phyloP scores from a whole-genome alignment of 441 rosid species.

The Euphorbia corollata region DNA sequence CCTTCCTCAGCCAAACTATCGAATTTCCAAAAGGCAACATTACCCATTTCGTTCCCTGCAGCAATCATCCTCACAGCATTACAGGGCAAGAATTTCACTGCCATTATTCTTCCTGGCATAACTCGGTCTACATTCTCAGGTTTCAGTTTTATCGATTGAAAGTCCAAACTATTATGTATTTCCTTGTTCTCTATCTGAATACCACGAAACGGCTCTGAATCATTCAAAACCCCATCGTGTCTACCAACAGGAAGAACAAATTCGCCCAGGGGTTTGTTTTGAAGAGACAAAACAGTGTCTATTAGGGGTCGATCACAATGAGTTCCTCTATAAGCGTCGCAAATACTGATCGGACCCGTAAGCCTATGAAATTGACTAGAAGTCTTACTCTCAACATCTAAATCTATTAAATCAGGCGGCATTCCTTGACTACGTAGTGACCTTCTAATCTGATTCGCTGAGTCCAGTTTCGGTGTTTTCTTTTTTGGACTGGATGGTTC shows the following conservation, averaged over 20 bases:
- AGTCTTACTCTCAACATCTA: constrained; percentile 23
- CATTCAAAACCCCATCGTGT: background rate
- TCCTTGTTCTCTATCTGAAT: constrained; percentile 32
- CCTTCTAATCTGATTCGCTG: constrained; percentile 46
- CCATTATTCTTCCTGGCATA: constrained; percentile 48
- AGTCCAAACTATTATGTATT: constrained; percentile 26
- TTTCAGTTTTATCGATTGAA: constrained; percentile 43
- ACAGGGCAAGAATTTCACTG: constrained; percentile 53
- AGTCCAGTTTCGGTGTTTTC: constrained; percentile 37
- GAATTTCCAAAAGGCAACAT: constrained; percentile 72
- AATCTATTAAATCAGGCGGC: constrained; percentile 48
- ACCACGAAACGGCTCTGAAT: constrained; percentile 12
- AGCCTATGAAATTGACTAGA: constrained; percentile 19
- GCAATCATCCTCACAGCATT: constrained; percentile 47
- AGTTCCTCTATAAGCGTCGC: constrained; percentile 34
- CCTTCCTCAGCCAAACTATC: constrained; percentile 34
- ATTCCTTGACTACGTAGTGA: constrained; percentile 62
- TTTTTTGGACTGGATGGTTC: constrained; percentile 21
- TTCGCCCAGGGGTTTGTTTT: constrained; percentile 19
- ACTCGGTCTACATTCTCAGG: constrained; percentile 55
- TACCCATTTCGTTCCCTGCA: constrained; percentile 59
- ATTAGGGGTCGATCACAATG: constrained; percentile 32
- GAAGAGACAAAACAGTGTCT: constrained; percentile 26
- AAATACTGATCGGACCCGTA: constrained; percentile 43
- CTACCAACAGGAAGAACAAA: constrained; percentile 10